phyloP scores from a whole-genome alignment of 306 rosid species.

The Ammopiptanthus mongolicus region DNA sequence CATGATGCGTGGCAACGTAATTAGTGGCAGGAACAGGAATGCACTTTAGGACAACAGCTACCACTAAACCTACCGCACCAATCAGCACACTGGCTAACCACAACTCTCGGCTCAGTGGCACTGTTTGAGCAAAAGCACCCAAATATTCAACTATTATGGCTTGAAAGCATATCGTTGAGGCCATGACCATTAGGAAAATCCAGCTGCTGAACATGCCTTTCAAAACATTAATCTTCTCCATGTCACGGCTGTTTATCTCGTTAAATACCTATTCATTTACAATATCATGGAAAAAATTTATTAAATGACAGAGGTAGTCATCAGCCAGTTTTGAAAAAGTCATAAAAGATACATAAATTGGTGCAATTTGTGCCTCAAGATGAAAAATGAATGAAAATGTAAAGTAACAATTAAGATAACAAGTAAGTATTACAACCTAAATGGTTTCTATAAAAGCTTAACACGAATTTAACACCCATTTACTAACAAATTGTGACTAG shows the following conservation, averaged over 20 bases:
- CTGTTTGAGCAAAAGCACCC: constrained; percentile 74
- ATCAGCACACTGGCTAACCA: constrained; percentile 58
- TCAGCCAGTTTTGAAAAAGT: too few species aligned
- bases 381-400: not conserved
- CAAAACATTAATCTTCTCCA: constrained; percentile 80
- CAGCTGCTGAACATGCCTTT: constrained; percentile 51
- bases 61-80: constrained; percentile 56
- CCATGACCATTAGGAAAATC: constrained; percentile 52
- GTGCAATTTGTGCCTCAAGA: not conserved
- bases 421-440: not conserved
- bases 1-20: constrained; percentile 16
- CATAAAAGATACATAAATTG: too few species aligned
- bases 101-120: constrained; percentile 42
- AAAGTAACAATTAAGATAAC: not conserved
- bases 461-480: not conserved
- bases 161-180: constrained; percentile 55
- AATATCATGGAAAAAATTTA: not conserved
- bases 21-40: constrained; percentile 44
- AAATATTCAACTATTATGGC: constrained; percentile 54
- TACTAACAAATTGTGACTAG: not conserved
- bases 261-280: constrained; percentile 54
- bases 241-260: constrained; percentile 89
- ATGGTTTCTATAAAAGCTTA: not conserved
- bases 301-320: not conserved
- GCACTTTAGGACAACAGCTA: constrained; percentile 58